Evolutionary conservation across 768 basidiomycete genomes (phyloP), one percentile per base, ranked within the genome.

Genomic region (Tephrocybe sp.): DNA sequence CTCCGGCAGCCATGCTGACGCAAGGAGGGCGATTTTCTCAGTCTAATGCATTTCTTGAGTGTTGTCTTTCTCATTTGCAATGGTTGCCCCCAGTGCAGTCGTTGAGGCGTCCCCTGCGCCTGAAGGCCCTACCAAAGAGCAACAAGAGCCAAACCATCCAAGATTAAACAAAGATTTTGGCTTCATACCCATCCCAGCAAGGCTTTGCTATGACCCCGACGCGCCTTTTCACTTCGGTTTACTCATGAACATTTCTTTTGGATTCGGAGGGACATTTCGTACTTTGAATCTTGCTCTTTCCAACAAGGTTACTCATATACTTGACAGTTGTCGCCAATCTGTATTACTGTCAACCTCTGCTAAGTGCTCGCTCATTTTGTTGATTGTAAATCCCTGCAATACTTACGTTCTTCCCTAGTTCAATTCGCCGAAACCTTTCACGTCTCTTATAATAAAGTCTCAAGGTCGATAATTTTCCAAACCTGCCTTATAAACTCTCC

Each of bases 371-470:
- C 9, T 4, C 34, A 5, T 15, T 10, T 36, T 36, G 34, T 7
- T 36, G 6, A 10, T 4, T n/a, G 15, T 36, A 14, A 15, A n/a
- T 7, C 15, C 4, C 7, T 36, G 6, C 7, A 30, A 36, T 36
- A 36, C 15, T 15, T 5, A 30, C 28, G 6, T 30, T 30, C 6
- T 36, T 36, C 15, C 17, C 76, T 18, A 52, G 77, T 79, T 42
- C 68, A 77, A 56, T 68, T 74, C 20, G 66, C 74, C 6, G 42
- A 61, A 21, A 56, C 68, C 11, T 73, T 73, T 48, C 53, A 65
- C 47, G 70, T 73, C 12, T 54, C 65, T 14, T 74, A 73, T 53
- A 58, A 54, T 21, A 68, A 74, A 47, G 69, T 75, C 43, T 75
- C 75, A 23, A 62, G 65, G 74, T 70, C 30, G 23, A 63, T 57